Conservation (phyloP, 345 rosid species). For the Arabis alpina region DNA sequence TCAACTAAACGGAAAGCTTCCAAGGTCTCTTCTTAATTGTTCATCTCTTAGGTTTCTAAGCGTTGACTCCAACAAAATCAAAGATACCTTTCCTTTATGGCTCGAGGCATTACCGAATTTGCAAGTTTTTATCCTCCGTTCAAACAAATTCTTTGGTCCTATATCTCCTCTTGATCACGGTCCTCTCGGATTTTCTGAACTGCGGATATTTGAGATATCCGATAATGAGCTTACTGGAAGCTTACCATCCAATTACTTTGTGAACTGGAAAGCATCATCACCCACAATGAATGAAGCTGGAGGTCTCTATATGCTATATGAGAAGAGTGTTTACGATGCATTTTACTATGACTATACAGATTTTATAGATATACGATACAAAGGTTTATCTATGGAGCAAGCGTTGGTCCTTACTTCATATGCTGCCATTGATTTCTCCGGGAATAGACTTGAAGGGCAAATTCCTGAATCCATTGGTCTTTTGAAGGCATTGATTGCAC, state of each 20-base stretch:
- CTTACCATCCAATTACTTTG: neutral
- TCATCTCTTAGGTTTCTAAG: too few relatives aligned
- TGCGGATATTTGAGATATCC: constrained; percentile 21
- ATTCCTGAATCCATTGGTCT: too few relatives aligned
- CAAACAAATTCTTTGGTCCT: constrained; percentile 22
- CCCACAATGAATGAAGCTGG: neutral
- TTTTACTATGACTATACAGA: neutral
- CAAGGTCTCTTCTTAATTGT: too few relatives aligned
- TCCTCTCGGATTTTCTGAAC: constrained; percentile 5
- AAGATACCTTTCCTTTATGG: too few relatives aligned
- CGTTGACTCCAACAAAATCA: too few relatives aligned
- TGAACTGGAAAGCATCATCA: neutral
- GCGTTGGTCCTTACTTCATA: constrained; percentile 11
- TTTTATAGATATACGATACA: constrained; percentile 11
- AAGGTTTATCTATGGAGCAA: constrained; percentile 3
- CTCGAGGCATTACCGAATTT: too few relatives aligned
- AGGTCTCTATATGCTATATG: constrained; percentile 10
- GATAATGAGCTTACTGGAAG: constrained; percentile 10
- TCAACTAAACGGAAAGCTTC: neutral
- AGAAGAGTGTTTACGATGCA: too few relatives aligned
- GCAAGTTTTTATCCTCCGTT: too few relatives aligned
- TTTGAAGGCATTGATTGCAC: too few relatives aligned
- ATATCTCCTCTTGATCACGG: constrained; percentile 21
- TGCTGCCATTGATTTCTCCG: constrained; percentile 17
- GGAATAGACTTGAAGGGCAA: too few relatives aligned